Evolutionary conservation across 2,329 filamentous ascomycete species (phyloP).

Genomic region (Xylaria digitata): DNA sequence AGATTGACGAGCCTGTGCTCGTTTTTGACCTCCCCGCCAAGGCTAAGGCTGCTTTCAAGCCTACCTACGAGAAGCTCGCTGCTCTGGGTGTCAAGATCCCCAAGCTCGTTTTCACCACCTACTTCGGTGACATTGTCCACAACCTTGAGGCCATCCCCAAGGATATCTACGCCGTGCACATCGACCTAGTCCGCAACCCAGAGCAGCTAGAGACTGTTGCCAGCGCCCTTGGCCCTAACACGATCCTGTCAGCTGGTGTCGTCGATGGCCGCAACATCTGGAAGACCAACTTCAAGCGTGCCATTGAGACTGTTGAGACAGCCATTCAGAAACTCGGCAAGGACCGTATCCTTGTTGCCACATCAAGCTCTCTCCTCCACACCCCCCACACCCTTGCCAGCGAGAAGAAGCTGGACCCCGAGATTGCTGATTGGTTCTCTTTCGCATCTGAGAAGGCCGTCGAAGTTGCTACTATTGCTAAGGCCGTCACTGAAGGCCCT

Average conservation of each 20-base stretch:
- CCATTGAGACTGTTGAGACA: constrained; percentile 89
- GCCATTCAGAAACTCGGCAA: constrained; percentile 96
- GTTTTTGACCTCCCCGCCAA: constrained; percentile 92
- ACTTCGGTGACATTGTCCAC: constrained; percentile 99
- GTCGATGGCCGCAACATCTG: constrained; percentile 99
- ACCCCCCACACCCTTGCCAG: constrained; percentile 97
- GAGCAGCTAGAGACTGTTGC: constrained; percentile 93
- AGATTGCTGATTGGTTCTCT: constrained; percentile 98
- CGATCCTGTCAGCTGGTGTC: constrained; percentile 92
- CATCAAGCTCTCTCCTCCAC: constrained; percentile 97
- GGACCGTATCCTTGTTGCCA: constrained; percentile 96
- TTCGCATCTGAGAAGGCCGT: constrained; percentile 95
- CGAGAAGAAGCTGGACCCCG: constrained; percentile 97
- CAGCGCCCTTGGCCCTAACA: constrained; percentile 84
- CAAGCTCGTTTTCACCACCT: constrained; percentile 91
- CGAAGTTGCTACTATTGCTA: constrained; percentile 93
- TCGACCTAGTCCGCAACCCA: constrained; percentile 97
- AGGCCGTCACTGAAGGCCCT: constrained; percentile 94
- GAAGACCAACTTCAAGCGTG: constrained; percentile 99
- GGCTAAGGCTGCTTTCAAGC: constrained; percentile 97
- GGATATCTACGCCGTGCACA: constrained; percentile 85
- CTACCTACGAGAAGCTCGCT: constrained; percentile 90
- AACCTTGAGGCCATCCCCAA: constrained; percentile 91
- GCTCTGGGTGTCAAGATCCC: constrained; percentile 83
- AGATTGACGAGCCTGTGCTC: constrained; percentile 97